phyloP scores from a whole-genome alignment of 2,329 filamentous ascomycete species.

The Ceratocystis smalleyi region DNA sequence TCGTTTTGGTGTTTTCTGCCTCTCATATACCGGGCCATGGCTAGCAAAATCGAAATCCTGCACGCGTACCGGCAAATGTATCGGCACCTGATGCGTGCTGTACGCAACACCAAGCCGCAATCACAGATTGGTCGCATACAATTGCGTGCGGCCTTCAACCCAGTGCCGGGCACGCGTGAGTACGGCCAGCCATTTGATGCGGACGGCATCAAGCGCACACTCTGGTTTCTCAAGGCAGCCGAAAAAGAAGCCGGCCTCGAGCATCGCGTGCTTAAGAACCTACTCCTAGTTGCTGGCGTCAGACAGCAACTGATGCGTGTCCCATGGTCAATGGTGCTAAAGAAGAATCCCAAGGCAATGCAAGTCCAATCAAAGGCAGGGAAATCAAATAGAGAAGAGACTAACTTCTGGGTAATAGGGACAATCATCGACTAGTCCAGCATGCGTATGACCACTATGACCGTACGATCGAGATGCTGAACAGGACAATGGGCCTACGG shows the following conservation, averaged over 20 bases:
- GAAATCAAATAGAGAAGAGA: slow-evolving; percentile 5
- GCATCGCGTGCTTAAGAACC: slow-evolving; percentile 55
- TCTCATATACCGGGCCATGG: background rate
- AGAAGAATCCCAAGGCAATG: slow-evolving; percentile 15
- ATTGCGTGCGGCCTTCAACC: slow-evolving; percentile 43
- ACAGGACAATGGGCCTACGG: slow-evolving; percentile 55
- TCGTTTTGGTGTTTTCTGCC: background rate
- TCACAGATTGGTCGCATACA: slow-evolving; percentile 46
- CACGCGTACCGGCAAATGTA: slow-evolving; percentile 57
- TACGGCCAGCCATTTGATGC: slow-evolving; percentile 31
- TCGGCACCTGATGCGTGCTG: slow-evolving; percentile 49
- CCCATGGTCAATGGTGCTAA: slow-evolving; percentile 17
- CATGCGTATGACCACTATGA: slow-evolving; percentile 46
- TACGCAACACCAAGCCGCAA: slow-evolving; percentile 55
- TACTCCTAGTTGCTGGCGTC: slow-evolving; percentile 38
- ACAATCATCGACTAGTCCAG: slow-evolving; percentile 13
- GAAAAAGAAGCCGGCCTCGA: slow-evolving; percentile 49
- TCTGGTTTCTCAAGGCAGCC: slow-evolving; percentile 55
- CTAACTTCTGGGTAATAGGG: slow-evolving; percentile 16
- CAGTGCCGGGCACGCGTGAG: slow-evolving; percentile 10
- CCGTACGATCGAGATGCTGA: slow-evolving; percentile 55
- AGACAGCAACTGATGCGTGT: slow-evolving; percentile 21
- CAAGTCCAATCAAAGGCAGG: background rate
- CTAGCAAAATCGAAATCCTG: slow-evolving; percentile 31
- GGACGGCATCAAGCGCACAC: slow-evolving; percentile 44